These are phyloP conservation scores for Saussurea involucrata DNA, from an alignment of 129 eudicot species.

Conservation along the genomic window DNA sequence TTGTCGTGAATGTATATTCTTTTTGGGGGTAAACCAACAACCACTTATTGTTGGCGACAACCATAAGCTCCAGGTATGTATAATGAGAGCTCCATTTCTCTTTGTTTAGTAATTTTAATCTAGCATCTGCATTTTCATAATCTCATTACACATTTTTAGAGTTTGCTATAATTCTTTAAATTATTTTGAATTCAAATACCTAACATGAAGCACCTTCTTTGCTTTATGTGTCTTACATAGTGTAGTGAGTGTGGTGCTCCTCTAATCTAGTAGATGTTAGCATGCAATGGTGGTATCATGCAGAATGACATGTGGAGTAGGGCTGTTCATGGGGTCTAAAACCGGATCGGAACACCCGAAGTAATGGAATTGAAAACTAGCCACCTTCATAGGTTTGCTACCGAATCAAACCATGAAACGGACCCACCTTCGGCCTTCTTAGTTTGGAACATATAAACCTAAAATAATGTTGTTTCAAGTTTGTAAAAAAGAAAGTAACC, in stretches of 20 bases:
- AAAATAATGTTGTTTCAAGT: too few relatives aligned
- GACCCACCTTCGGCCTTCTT: too few relatives aligned
- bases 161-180: background rate
- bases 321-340: too few relatives aligned
- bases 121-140: background rate
- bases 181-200: background rate
- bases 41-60: conserved; percentile 98
- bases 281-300: background rate
- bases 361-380: too few relatives aligned
- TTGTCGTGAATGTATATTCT: conserved; percentile 96
- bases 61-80: conserved; percentile 85
- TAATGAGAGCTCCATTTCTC: background rate
- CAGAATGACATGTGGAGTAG: too few relatives aligned
- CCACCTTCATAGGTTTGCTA: too few relatives aligned
- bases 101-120: background rate
- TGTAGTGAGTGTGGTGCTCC: background rate
- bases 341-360: too few relatives aligned
- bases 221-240: background rate
- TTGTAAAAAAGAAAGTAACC: too few relatives aligned
- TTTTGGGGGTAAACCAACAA: conserved; percentile 89
- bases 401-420: too few relatives aligned
- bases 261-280: background rate
- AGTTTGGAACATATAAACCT: too few relatives aligned
- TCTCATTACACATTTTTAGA: background rate
- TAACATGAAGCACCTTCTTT: background rate